A percentile compares a stretch with the other conserved stretches of the same genome.
phyloP scores from a whole-genome alignment of 805 yeast genomes.

The Citeromyces nyonsensis region DNA sequence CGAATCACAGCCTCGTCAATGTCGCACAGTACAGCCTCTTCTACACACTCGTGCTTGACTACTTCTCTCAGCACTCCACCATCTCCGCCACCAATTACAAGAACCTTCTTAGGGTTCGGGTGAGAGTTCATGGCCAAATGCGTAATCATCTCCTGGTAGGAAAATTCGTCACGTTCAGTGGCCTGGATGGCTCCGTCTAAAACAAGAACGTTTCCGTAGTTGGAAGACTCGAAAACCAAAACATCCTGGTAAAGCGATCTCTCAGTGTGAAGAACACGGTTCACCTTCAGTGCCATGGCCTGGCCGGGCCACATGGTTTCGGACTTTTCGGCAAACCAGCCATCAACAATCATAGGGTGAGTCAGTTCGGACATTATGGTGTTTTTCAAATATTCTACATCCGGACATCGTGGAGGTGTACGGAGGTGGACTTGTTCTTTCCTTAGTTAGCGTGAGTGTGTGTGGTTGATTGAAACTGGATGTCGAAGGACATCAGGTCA shows the following conservation, averaged over 20 bases:
- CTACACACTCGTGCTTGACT: conserved; percentile 45
- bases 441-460: background rate
- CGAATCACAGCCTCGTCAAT: conserved; percentile 75
- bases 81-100: conserved; percentile 93
- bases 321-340: conserved; percentile 74
- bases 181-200: conserved; percentile 85
- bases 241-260: conserved; percentile 70
- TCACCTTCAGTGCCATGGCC: conserved; percentile 54
- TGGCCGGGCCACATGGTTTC: conserved; percentile 79
- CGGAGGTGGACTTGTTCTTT: background rate
- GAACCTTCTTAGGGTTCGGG: conserved; percentile 54
- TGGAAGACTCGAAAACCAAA: conserved; percentile 57
- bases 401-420: background rate
- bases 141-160: conserved; percentile 85
- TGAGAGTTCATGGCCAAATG: conserved; percentile 75
- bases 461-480: no score
- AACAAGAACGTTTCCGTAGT: conserved; percentile 79
- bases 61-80: conserved; percentile 90
- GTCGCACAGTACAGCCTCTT: conserved; percentile 67
- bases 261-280: conserved; percentile 47
- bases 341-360: conserved; percentile 17
- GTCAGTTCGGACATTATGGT: conserved; percentile 5
- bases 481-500: no score
- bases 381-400: background rate
- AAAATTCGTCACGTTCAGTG: conserved; percentile 85